Conservation (phyloP, 306 rosid species). For the Lagenaria siceraria region DNA sequence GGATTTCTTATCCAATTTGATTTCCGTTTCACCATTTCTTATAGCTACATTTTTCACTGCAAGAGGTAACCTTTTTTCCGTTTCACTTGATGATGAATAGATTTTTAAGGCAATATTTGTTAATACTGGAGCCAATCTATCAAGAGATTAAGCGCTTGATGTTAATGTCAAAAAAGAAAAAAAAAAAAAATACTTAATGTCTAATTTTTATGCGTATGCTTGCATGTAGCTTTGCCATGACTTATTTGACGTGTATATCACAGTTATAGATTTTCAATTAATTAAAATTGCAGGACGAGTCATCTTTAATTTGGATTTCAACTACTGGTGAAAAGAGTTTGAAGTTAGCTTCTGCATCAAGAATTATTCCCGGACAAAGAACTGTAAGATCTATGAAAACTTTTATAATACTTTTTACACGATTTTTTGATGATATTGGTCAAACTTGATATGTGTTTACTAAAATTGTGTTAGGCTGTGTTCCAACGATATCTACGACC, state of each 20-base stretch:
- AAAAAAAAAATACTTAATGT: not conserved
- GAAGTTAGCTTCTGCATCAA: constrained; percentile 64
- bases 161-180: not conserved
- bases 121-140: not conserved
- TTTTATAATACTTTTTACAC: not conserved
- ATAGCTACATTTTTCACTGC: not conserved
- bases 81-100: not conserved
- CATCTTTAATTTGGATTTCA: constrained; percentile 79
- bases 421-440: not conserved
- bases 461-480: constrained; percentile 18
- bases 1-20: not conserved
- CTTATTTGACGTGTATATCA: not conserved
- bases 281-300: constrained; percentile 55
- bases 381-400: constrained; percentile 28
- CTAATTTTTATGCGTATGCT: constrained; percentile 6
- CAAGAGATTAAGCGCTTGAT: constrained; percentile 7
- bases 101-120: not conserved
- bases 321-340: constrained; percentile 79
- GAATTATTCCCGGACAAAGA: constrained; percentile 93
- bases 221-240: not conserved
- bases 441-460: not conserved
- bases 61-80: not conserved
- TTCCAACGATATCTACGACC: constrained; percentile 22
- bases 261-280: not conserved
- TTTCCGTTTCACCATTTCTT: not conserved